These are phyloP conservation scores for Suillus bovinus DNA, from an alignment of 768 basidiomycete genomes.

Conservation along the genomic window DNA sequence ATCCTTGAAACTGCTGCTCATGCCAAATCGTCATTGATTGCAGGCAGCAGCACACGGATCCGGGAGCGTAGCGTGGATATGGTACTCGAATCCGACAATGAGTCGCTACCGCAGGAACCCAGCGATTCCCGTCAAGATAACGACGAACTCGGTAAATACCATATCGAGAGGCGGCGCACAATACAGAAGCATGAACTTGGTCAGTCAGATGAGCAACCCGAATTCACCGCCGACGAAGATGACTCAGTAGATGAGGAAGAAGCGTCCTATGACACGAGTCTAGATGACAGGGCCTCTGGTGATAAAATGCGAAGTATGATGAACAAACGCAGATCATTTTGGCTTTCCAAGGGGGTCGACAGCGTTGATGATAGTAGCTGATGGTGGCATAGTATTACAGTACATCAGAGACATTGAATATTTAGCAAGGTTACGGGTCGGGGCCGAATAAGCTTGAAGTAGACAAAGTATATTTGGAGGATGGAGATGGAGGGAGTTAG, in stretches of 20 bases:
- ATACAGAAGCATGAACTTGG: constrained; percentile 48
- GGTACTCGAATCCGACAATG: constrained; percentile 29
- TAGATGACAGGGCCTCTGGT: constrained; percentile 24
- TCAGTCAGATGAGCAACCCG: constrained; percentile 13
- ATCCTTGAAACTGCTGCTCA: constrained; percentile 16
- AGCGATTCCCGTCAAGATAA: constrained; percentile 27
- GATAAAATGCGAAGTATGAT: constrained; percentile 22
- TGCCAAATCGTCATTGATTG: constrained; percentile 10
- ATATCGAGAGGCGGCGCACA: constrained; percentile 48
- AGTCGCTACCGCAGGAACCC: constrained; percentile 4
- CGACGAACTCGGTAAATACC: constrained; percentile 62
- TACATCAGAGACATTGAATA: not conserved
- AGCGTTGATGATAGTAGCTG: constrained; percentile 19
- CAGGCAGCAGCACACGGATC: not conserved
- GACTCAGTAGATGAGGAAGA: constrained; percentile 14
- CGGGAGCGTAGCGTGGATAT: constrained; percentile 29
- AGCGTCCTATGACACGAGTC: not conserved
- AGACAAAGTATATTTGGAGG: not conserved
- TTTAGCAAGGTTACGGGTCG: not conserved
- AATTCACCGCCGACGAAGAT: constrained; percentile 28
- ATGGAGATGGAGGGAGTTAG: not conserved
- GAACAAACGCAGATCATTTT: constrained; percentile 47
- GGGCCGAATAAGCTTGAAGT: constrained; percentile 4
- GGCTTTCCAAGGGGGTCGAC: constrained; percentile 54
- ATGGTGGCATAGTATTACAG: not conserved